These are phyloP conservation scores for Pleurotus cornucopiae DNA, from an alignment of 768 basidiomycete genomes.

Conservation along the genomic window DNA sequence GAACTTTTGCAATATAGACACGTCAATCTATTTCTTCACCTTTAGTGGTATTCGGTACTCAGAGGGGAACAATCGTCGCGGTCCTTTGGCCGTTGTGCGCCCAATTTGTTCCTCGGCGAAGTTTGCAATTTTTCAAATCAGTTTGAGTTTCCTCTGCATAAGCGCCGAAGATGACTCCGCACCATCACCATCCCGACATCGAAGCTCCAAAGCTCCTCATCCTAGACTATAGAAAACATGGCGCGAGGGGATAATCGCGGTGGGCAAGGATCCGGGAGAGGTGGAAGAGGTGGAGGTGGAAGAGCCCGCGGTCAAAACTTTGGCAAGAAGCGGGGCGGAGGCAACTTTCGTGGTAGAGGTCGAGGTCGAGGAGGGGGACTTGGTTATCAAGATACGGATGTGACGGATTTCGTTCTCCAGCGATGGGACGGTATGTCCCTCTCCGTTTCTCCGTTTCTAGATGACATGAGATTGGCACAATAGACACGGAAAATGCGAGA, in stretches of 20 bases:
- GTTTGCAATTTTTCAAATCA: too few species aligned
- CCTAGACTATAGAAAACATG: not conserved
- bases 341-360: slow-evolving; percentile 30
- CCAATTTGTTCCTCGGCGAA: too few species aligned
- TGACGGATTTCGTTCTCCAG: slow-evolving; percentile 22
- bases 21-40: too few species aligned
- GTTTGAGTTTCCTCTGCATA: too few species aligned
- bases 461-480: not conserved
- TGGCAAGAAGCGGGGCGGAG: slow-evolving; percentile 39
- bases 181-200: too few species aligned
- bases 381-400: slow-evolving; percentile 19
- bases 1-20: too few species aligned
- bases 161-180: too few species aligned
- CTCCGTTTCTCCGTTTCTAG: not conserved
- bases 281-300: slow-evolving; percentile 25
- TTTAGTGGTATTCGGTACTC: too few species aligned
- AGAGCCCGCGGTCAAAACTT: not conserved
- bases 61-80: too few species aligned
- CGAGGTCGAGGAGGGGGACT: slow-evolving; percentile 25
- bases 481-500: not conserved
- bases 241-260: not conserved
- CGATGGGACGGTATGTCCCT: slow-evolving; percentile 21
- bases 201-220: not conserved
- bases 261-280: slow-evolving; percentile 39
- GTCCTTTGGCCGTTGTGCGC: too few species aligned